Evolutionary conservation across 2,329 filamentous ascomycete genomes (phyloP).

Genomic region (Colletotrichum neosansevieriae): DNA sequence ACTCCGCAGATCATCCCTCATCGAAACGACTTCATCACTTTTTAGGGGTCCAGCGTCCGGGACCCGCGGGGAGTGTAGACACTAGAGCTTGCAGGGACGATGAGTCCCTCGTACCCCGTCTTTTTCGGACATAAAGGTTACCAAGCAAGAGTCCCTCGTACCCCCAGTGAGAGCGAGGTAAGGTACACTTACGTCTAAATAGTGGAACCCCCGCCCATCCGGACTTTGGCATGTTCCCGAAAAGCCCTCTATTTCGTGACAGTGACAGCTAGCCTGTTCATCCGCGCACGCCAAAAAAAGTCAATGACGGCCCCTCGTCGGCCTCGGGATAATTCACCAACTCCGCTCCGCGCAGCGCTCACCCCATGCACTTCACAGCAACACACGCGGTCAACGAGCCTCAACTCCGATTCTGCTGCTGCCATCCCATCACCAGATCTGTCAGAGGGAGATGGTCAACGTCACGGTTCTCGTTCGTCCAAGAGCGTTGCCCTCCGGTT

Average conservation of each 20-base stretch:
- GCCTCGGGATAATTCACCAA: slow-evolving; percentile 23
- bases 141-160: no score
- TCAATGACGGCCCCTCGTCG: slow-evolving; percentile 2
- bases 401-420: neutral
- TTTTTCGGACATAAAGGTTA: no score
- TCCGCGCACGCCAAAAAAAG: neutral
- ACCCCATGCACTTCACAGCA: neutral
- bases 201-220: slow-evolving; percentile 1
- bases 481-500: no score
- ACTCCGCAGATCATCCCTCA: neutral
- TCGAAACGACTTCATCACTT: slow-evolving; percentile 17
- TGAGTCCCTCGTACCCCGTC: neutral
- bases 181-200: slow-evolving; percentile 24
- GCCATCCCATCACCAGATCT: slow-evolving; percentile 12
- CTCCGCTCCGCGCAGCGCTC: slow-evolving; percentile 25
- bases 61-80: slow-evolving; percentile 10
- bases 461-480: neutral
- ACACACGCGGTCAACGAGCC: neutral
- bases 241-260: neutral
- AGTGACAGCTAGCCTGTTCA: neutral
- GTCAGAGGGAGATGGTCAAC: neutral
- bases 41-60: slow-evolving; percentile 13
- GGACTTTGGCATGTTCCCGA: slow-evolving; percentile 37
- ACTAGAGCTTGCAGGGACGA: slow-evolving; percentile 1
- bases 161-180: neutral